Evolutionary conservation across 2,329 filamentous ascomycete genomes (phyloP).

Genomic region (Aplosporella prunicola): DNA sequence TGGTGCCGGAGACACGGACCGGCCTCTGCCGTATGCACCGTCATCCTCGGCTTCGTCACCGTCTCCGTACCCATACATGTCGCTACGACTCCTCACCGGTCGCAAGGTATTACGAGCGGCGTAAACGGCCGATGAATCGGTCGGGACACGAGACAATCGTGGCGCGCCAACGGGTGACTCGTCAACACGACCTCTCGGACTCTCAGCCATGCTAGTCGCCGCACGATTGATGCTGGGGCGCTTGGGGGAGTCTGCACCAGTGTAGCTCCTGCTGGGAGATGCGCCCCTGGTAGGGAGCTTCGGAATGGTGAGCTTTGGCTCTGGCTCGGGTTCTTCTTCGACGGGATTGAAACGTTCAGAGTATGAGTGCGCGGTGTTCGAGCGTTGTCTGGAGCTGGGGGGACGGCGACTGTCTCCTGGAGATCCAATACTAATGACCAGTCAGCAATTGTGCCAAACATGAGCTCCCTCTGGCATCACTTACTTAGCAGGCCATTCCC

Average conservation of each 20-base stretch:
- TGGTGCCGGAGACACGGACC: conserved; percentile 46
- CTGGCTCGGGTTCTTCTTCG: conserved; percentile 47
- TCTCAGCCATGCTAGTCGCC: conserved; percentile 37
- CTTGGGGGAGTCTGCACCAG: conserved; percentile 19
- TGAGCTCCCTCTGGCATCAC: conserved; percentile 16
- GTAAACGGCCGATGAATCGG: conserved; percentile 44
- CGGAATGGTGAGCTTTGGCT: conserved; percentile 38
- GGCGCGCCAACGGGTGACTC: conserved; percentile 38
- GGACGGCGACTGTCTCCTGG: conserved; percentile 31
- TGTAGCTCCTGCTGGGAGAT: conserved; percentile 22
- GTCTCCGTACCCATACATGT: conserved; percentile 28
- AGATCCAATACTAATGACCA: no score
- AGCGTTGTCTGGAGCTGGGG: conserved; percentile 48
- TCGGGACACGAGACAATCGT: conserved; percentile 44
- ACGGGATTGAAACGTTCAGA: conserved; percentile 48
- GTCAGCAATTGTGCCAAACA: background rate
- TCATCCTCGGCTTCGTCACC: conserved; percentile 22
- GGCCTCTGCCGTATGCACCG: conserved; percentile 23
- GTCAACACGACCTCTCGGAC: conserved; percentile 45
- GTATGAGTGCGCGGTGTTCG: conserved; percentile 56
- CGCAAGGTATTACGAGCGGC: conserved; percentile 40
- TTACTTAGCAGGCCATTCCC: conserved; percentile 58
- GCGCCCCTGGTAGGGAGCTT: conserved; percentile 35
- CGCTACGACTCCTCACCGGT: conserved; percentile 26
- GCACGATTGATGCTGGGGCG: conserved; percentile 41